phyloP scores from a whole-genome alignment of 2,329 filamentous ascomycete species.

The Aspergillus tamarii region DNA sequence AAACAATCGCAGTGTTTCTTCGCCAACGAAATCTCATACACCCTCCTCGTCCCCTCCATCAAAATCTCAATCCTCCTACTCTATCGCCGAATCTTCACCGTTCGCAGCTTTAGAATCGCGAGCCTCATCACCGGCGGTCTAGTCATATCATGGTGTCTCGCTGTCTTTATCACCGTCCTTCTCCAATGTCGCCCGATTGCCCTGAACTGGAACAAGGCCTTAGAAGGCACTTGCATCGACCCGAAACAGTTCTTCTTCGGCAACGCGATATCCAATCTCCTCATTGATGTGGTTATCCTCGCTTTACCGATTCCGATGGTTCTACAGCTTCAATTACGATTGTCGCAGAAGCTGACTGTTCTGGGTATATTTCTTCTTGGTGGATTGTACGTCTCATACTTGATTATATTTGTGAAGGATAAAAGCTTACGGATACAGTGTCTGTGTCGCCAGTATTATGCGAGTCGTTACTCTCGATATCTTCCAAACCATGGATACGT shows the following conservation, averaged over 20 bases:
- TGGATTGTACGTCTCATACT: neutral
- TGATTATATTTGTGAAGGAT: neutral
- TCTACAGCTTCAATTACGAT: neutral
- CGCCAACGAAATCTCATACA: constrained; percentile 7
- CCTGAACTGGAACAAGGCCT: constrained; percentile 5
- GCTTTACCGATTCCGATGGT: constrained; percentile 5
- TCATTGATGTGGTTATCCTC: constrained; percentile 1
- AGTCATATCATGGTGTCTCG: neutral
- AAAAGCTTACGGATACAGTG: neutral
- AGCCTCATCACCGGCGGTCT: neutral
- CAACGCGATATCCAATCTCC: constrained; percentile 1
- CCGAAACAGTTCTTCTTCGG: constrained; percentile 4
- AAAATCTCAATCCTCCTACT: constrained; percentile 7
- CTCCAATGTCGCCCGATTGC: constrained; percentile 6
- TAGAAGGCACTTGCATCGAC: neutral
- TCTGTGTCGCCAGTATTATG: constrained; percentile 8
- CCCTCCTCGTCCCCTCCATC: constrained; percentile 6
- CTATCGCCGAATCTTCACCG: constrained; percentile 7
- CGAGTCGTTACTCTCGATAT: constrained; percentile 5
- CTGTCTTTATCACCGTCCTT: constrained; percentile 3
- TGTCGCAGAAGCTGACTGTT: constrained; percentile 2
- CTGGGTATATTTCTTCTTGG: constrained; percentile 2
- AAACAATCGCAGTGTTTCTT: constrained; percentile 1
- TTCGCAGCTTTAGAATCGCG: neutral
- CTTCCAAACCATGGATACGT: neutral